Base-by-base conservation (phyloP, 2,329 filamentous ascomycete genomes). In the Aspergillus brasiliensis region DNA sequence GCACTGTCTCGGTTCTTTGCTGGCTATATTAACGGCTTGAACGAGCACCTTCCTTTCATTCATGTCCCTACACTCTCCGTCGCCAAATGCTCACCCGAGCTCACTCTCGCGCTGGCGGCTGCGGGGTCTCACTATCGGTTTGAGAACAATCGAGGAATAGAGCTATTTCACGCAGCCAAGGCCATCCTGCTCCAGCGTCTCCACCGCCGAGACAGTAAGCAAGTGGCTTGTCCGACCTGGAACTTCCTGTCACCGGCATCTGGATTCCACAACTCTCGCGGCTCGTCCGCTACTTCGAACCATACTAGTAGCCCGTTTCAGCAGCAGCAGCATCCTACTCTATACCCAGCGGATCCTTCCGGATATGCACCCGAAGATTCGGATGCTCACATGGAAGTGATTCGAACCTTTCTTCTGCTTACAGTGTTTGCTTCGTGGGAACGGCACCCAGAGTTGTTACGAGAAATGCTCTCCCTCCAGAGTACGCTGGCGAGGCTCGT, bases 371-470 rank as follows among this genome's bases (percentile, higher is more conserved):
- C 65, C 10, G 76, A 79, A 58, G 79, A 81, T 61, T 77, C 77
- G 13, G 78, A 80, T 65, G 78, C 78, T 25, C 77, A 79, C 53
- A 80, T 82, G 74, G 80, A 82, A 64, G 77, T 81, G 6, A 81
- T 83, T 42, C 78, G 80, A 55, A 81, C 82, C 0, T 79, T 83
- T 23, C 65, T 83, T 8, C 70, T 83, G 3, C 75, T 86, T n/a
- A 86, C 85, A 58, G 84, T 84, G 0, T 82, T 85, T 69, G 83
- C 83, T 11, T 86, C 84, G 0, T 87, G 84, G 84, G 83, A 84
- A 56, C 81, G 82, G 65, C 84, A 86, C 62, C 81, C 80, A 17
- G 82, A 84, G 55, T 78, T 86, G 8, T 71, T 85, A n/a, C 78
- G 82, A 56, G 83, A 86, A 67, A 83, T 84, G 10, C 77, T 86